Conservation (phyloP, 345 rosid genomes). For the Pseudoturritis turrita region DNA sequence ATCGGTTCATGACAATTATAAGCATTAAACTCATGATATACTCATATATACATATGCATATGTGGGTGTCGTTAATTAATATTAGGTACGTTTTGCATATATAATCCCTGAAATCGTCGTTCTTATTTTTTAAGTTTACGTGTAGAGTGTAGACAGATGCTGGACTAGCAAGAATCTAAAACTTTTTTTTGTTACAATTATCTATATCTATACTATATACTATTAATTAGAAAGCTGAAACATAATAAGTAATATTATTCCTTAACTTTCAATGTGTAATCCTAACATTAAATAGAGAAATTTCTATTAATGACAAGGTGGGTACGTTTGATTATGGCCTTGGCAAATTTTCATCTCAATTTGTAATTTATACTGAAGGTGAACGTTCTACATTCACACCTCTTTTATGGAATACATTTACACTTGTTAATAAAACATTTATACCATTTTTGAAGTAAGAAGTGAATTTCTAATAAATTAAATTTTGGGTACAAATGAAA, state of each 20-base stretch:
- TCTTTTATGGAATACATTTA: constrained; percentile 14
- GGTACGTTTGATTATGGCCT: constrained; percentile 11
- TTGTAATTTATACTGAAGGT: background rate
- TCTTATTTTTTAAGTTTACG: too few species aligned
- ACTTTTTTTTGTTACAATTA: background rate
- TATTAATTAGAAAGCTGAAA: background rate
- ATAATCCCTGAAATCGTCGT: too few species aligned
- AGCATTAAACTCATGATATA: background rate
- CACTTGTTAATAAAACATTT: constrained; percentile 8
- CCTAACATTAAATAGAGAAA: constrained; percentile 10
- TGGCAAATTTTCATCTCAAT: background rate
- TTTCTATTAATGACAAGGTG: constrained; percentile 13
- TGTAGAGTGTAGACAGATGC: background rate
- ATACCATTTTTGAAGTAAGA: constrained; percentile 5
- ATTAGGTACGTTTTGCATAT: too few species aligned
- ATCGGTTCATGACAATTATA: background rate
- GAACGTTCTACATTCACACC: constrained; percentile 17
- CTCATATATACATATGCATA: background rate
- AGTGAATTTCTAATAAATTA: background rate
- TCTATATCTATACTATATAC: background rate
- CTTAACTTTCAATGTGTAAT: background rate
- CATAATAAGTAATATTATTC: background rate
- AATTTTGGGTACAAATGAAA: background rate
- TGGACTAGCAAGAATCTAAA: background rate
- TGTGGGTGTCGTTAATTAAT: background rate